These are phyloP conservation scores for Ceratobasidium sp. DNA, from an alignment of 1,284 basidiomycete genomes.

Conservation along the genomic window DNA sequence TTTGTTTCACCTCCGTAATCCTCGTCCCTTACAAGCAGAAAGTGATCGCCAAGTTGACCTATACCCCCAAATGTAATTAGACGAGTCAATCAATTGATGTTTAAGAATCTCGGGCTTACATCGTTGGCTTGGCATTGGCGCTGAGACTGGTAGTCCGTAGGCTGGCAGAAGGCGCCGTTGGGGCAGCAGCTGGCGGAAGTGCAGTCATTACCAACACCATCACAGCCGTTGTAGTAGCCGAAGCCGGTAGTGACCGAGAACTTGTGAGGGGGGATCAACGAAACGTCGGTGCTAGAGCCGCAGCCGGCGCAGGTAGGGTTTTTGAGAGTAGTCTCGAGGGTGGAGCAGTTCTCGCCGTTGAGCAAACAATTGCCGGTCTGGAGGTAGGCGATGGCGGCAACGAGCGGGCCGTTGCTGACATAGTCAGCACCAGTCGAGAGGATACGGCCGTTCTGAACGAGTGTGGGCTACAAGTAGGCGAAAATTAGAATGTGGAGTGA, in stretches of 20 bases:
- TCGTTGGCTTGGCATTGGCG: constrained; percentile 53
- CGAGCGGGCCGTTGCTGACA: constrained; percentile 51
- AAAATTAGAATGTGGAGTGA: background rate
- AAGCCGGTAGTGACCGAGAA: constrained; percentile 57
- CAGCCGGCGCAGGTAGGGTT: constrained; percentile 54
- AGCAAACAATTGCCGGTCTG: constrained; percentile 54
- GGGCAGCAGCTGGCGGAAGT: constrained; percentile 47
- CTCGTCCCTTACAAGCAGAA: constrained; percentile 41
- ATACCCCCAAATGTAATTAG: no score
- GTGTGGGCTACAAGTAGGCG: constrained; percentile 44
- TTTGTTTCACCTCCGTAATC: background rate
- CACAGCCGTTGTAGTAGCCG: constrained; percentile 56
- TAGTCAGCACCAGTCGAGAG: constrained; percentile 48
- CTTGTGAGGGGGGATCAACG: constrained; percentile 54
- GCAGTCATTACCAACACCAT: constrained; percentile 52
- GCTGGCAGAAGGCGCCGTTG: constrained; percentile 48
- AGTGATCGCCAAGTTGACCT: constrained; percentile 45
- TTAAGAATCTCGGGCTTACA: constrained; percentile 45
- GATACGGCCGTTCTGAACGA: constrained; percentile 45
- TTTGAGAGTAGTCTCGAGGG: constrained; percentile 54
- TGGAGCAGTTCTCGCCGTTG: constrained; percentile 57
- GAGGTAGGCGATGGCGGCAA: constrained; percentile 54
- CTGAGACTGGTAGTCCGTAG: constrained; percentile 51
- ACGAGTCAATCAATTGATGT: background rate
- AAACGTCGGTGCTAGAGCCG: constrained; percentile 57